Evolutionary conservation across 2,329 filamentous ascomycete genomes (phyloP).

Genomic region (Xylaria sp.): DNA sequence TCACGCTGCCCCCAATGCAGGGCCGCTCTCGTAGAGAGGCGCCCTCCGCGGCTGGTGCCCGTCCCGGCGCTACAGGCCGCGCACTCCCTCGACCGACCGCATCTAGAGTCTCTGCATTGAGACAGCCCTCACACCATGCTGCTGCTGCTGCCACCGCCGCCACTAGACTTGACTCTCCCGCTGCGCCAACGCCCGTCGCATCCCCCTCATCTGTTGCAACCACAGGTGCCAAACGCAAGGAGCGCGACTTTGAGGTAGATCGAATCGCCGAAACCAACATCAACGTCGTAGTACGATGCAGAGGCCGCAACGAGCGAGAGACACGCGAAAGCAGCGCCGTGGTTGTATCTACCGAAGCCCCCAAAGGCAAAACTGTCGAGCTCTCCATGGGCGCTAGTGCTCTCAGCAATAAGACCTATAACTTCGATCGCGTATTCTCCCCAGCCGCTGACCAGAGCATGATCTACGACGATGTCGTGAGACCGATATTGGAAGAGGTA

Average conservation of each 20-base stretch:
- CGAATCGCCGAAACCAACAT: constrained; percentile 85
- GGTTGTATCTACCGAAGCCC: constrained; percentile 81
- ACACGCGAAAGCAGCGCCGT: constrained; percentile 92
- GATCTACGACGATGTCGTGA: constrained; percentile 92
- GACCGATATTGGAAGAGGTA: constrained; percentile 89
- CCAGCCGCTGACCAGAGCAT: constrained; percentile 89
- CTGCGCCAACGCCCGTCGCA: constrained; percentile 63
- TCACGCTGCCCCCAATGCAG: constrained; percentile 23
- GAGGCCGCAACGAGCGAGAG: constrained; percentile 88
- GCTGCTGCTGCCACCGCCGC: constrained; percentile 16
- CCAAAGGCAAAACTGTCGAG: constrained; percentile 77
- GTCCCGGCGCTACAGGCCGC: constrained; percentile 22
- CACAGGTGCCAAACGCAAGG: constrained; percentile 72
- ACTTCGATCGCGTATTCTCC: constrained; percentile 96
- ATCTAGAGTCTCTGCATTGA: constrained; percentile 24
- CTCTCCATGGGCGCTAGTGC: constrained; percentile 90
- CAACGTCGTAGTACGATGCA: constrained; percentile 91
- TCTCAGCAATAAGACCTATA: constrained; percentile 91
- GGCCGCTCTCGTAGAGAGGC: constrained; percentile 31
- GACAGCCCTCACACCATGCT: constrained; percentile 26
- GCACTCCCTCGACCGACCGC: constrained; percentile 22
- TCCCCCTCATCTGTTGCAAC: constrained; percentile 58
- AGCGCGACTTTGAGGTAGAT: constrained; percentile 72
- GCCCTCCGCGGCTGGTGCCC: constrained; percentile 28
- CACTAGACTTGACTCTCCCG: constrained; percentile 34